Evolutionary conservation across 208 protist species (phyloP).

Genomic region (Wallacemonas sp.): DNA sequence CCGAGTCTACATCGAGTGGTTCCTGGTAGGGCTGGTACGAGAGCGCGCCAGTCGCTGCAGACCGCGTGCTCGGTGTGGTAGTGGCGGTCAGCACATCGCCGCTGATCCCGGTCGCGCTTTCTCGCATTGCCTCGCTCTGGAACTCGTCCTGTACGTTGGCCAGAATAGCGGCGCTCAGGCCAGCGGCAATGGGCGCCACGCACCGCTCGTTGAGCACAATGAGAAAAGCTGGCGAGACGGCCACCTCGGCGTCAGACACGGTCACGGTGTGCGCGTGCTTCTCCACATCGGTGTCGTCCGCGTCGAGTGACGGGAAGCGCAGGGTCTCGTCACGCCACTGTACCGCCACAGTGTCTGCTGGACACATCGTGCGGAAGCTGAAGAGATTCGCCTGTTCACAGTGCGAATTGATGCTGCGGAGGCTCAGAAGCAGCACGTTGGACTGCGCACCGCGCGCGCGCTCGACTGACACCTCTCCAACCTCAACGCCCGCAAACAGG

Average conservation of each 20-base stretch:
- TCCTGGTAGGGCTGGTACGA: slow-evolving; percentile 7
- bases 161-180: background rate
- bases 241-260: slow-evolving; percentile 1
- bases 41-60: no score
- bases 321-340: slow-evolving; percentile 10
- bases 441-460: background rate
- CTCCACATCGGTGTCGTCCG: background rate
- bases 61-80: no score
- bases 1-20: slow-evolving; percentile 4
- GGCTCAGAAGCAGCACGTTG: background rate
- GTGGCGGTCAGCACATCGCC: no score
- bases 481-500: slow-evolving; percentile 3
- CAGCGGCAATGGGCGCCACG: background rate
- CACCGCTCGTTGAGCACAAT: slow-evolving; percentile 16
- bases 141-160: no score
- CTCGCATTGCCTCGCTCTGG: no score
- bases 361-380: background rate
- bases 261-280: slow-evolving; percentile 2
- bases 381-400: background rate
- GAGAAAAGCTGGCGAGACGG: slow-evolving; percentile 10
- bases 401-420: background rate
- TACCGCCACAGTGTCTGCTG: background rate
- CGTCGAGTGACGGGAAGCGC: background rate
- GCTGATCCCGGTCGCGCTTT: no score
- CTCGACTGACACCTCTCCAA: slow-evolving; percentile 11